A percentile compares a stretch with the other conserved stretches of the same genome.
Evolutionary conservation across 495 filamentous ascomycete genomes (phyloP).

Genomic region (Penicillium verhagenii): DNA sequence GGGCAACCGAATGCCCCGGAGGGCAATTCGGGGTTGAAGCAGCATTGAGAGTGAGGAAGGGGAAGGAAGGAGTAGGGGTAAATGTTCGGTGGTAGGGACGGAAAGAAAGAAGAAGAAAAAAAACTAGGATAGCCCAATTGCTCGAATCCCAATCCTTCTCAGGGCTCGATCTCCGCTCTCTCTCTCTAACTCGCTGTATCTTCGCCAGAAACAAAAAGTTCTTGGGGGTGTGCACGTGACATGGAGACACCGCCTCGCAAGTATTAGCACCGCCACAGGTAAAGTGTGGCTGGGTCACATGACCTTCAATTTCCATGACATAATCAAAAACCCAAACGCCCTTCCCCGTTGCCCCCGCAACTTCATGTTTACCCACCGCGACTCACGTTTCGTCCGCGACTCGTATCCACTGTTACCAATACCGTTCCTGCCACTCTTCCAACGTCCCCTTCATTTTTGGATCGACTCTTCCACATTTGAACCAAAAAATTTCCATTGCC

Average conservation of each 20-base stretch:
- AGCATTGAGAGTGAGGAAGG: conserved; percentile 35
- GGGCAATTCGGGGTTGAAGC: conserved; percentile 65
- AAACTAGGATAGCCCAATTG: conserved; percentile 1
- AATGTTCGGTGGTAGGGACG: background rate
- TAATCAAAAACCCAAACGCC: conserved; percentile 6
- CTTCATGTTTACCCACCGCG: conserved; percentile 17
- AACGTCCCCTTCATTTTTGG: conserved; percentile 26
- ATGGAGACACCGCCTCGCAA: background rate
- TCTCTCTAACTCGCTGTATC: background rate
- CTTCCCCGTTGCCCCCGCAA: conserved; percentile 13
- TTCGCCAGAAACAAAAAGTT: conserved; percentile 2
- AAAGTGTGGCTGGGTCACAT: background rate
- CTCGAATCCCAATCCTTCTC: conserved; percentile 1
- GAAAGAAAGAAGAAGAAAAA: background rate
- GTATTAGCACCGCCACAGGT: background rate
- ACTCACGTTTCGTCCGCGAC: conserved; percentile 23
- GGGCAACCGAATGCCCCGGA: conserved; percentile 49
- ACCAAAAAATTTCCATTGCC: conserved; percentile 9
- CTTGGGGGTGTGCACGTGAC: background rate
- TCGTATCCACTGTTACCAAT: conserved; percentile 26
- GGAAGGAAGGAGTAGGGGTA: background rate
- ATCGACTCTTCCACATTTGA: conserved; percentile 16
- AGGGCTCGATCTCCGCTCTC: conserved; percentile 1
- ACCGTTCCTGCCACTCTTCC: conserved; percentile 12
- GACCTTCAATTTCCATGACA: background rate